phyloP scores from a whole-genome alignment of 345 rosid genomes.

The Arabidopsis arenosa region DNA sequence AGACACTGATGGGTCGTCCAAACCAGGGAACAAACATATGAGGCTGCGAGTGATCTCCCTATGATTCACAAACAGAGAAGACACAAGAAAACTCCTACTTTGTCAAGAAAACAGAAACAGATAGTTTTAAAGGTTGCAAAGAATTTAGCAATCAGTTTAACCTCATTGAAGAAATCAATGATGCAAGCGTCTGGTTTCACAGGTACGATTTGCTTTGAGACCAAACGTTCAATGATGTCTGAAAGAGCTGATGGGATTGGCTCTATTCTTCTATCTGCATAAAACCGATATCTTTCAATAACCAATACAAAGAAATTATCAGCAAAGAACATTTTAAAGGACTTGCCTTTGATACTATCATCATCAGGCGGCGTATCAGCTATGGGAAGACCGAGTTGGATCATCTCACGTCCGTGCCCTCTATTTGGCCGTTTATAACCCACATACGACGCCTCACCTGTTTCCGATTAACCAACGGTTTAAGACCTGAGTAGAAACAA shows the following conservation, averaged over 20 bases:
- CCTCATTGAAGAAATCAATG: conserved; percentile 89
- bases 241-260: conserved; percentile 75
- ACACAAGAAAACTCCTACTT: conserved; percentile 9
- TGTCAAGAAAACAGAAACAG: background rate
- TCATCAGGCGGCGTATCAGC: conserved; percentile 77
- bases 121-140: background rate
- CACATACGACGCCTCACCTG: conserved; percentile 86
- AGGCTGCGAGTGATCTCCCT: conserved; percentile 98
- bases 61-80: conserved; percentile 17
- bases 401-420: conserved; percentile 96
- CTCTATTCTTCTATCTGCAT: conserved; percentile 69
- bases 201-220: conserved; percentile 61
- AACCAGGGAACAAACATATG: conserved; percentile 73
- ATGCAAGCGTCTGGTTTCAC: conserved; percentile 85
- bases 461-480: conserved; percentile 39
- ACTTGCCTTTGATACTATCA: conserved; percentile 73
- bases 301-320: background rate
- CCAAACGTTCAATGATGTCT: conserved; percentile 72
- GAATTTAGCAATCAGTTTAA: conserved; percentile 29
- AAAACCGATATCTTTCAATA: conserved; percentile 14
- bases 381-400: conserved; percentile 86
- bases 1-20: conserved; percentile 72
- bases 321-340: background rate
- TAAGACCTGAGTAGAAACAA: conserved; percentile 3
- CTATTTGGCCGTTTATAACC: conserved; percentile 73